phyloP scores from a whole-genome alignment of 257 asterid species.

The Scutellaria barbata region DNA sequence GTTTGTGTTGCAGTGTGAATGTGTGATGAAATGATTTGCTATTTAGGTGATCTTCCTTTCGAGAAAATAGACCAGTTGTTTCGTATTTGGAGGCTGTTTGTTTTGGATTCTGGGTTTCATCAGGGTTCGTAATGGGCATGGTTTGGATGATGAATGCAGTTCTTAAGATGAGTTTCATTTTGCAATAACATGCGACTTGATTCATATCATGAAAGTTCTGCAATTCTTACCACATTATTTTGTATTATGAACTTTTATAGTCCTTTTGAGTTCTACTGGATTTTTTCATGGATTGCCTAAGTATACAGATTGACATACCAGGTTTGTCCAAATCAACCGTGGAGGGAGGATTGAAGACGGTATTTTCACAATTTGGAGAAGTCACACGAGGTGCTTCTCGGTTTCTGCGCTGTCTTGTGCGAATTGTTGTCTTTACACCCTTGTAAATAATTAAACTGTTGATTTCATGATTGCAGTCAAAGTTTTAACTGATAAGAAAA shows the following conservation, averaged over 20 bases:
- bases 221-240: not conserved
- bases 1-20: not conserved
- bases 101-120: not conserved
- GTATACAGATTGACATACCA: conserved; percentile 31
- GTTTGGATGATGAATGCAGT: conserved; percentile 1
- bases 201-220: not conserved
- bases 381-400: conserved; percentile 52
- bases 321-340: conserved; percentile 58
- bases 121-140: not conserved
- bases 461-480: conserved; percentile 46
- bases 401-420: conserved; percentile 2
- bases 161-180: not conserved
- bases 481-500: conserved; percentile 50
- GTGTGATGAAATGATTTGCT: not conserved
- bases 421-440: conserved; percentile 6
- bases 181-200: conserved; percentile 1
- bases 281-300: conserved; percentile 20
- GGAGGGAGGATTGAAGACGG: conserved; percentile 42
- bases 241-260: not conserved
- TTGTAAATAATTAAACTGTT: conserved; percentile 9
- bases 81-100: not conserved
- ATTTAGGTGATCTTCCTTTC: not conserved
- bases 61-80: not conserved
- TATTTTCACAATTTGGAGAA: conserved; percentile 58
- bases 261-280: not conserved